Conservation (phyloP, 345 rosid species). For the Rhodomyrtus tomentosa region DNA sequence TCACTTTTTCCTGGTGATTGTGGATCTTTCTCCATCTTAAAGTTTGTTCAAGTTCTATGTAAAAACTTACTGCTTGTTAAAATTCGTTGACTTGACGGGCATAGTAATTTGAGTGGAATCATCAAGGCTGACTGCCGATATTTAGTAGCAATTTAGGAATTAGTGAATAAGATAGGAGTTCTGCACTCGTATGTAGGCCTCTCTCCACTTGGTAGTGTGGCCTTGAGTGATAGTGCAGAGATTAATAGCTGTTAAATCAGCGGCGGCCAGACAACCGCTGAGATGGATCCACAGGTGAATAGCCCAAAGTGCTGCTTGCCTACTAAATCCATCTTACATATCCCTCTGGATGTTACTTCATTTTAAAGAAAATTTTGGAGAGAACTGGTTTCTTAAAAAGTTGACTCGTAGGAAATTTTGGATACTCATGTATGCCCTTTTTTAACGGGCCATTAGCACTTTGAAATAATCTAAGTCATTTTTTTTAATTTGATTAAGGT, state of each 20-base stretch:
- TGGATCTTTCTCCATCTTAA: neutral
- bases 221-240: constrained; percentile 5
- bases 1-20: neutral
- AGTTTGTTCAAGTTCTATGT: neutral
- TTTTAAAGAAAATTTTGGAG: neutral
- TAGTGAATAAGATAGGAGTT: neutral
- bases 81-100: neutral
- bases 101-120: neutral
- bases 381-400: neutral
- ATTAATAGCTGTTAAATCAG: constrained; percentile 15
- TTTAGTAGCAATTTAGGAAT: neutral
- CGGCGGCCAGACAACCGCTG: constrained; percentile 13
- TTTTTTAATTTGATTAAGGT: neutral
- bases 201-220: neutral
- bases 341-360: neutral
- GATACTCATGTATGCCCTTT: neutral
- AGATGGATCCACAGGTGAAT: constrained; percentile 13
- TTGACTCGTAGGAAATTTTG: neutral
- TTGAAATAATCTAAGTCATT: neutral
- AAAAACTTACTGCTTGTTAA: neutral
- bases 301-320: constrained; percentile 7
- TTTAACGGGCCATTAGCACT: neutral
- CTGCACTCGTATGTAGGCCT: constrained; percentile 4
- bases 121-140: neutral
- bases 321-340: neutral